Base-by-base conservation (phyloP, 495 filamentous ascomycete genomes). In the Penicillium manginii region DNA sequence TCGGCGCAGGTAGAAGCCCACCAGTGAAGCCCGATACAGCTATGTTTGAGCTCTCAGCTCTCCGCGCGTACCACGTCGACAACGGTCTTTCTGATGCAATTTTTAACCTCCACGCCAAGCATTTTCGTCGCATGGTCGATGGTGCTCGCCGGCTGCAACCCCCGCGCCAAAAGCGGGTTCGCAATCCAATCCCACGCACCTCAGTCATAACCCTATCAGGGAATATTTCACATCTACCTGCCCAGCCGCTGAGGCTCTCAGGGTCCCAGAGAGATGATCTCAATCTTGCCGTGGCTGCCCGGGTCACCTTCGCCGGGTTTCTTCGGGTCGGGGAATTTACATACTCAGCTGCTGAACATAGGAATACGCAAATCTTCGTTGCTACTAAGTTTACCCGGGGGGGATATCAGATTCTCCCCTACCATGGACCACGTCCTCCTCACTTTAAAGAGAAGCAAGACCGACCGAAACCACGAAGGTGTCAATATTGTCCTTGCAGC, bases 401-500 rank as follows among this genome's bases (percentile, higher is more conserved):
- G 23, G 23, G 23, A 23, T 23, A 23, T 23, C 23, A 23, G 23
- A 23, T 23, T 23, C 23, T 23, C 23, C 23, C 23, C 23, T 26
- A 26, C 23, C 23, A 26, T 26, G 23, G 23, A 26, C 23, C 23
- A 26, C 23, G 23, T 4, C 23, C 23, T 26, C 23, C 23, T 23
- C 3, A 26, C 23, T 26, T 26, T 26, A 17, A 58, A 58, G 39
- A 48, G 39, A 5, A 58, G 49, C 31, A 58, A 58, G 49, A 58
- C 49, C 19, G 26, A 52, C 56, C 56, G 12, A 26, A 48, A 49
- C 40, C 49, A 58, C 49, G 40, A 52, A 58, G 56, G 56, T 17
- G 40, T 58, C 19, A 26, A 52, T 18, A 58, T 48, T 52, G 35
- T 52, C 46, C 49, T 58, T 37, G 49, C 49, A 58, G 52, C 42